Base-by-base conservation (phyloP, 768 basidiomycete species). In the Arthromyces matolae region DNA sequence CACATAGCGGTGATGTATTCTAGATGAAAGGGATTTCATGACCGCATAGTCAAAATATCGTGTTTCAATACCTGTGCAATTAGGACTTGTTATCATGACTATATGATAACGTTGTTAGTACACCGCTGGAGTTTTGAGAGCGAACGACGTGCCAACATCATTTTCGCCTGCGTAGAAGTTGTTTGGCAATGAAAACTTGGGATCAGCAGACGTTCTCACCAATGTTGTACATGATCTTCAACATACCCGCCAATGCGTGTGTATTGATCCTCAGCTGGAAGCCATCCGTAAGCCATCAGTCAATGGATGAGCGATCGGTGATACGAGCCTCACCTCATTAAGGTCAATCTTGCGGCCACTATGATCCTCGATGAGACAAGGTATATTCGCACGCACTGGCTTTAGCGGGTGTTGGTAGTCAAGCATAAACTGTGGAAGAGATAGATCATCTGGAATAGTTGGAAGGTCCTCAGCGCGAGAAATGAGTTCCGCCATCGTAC, bases 21-120 rank as follows among this genome's bases (percentile, higher is more conserved):
- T 77, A 24, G 34, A 34, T 14, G 16, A 18, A n/a, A 16, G 6
- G 14, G 5, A 14, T 8, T n/a, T n/a, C n/a, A n/a, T n/a, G n/a
- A n/a, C n/a, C n/a, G n/a, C n/a, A n/a, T n/a, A n/a, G n/a, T n/a
- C n/a, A n/a, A n/a, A n/a, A n/a, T n/a, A n/a, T n/a, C n/a, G n/a
- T n/a, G n/a, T n/a, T n/a, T n/a, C n/a, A n/a, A n/a, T 53, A 80
- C 81, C 76, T 34, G 77, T 66, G 53, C 79, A 72, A 53, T 83
- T 83, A 1, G 74, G 76, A 50, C 79, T 77, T 49, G 70, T 69
- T 18, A 83, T 58, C 54, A 80, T 65, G 35, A 79, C 81, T 81
- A 36, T 20, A 39, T 8, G 44, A 36, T 36, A 23, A 50, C 22
- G 20, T 22, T 35, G 5, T 45, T 16, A 16, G 23, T 23, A 20